Percentiles rank a stretch among this genome's conserved stretches.
phyloP scores from a whole-genome alignment of 2,329 filamentous ascomycete genomes.

The Myriosclerotinia duriaeana region DNA sequence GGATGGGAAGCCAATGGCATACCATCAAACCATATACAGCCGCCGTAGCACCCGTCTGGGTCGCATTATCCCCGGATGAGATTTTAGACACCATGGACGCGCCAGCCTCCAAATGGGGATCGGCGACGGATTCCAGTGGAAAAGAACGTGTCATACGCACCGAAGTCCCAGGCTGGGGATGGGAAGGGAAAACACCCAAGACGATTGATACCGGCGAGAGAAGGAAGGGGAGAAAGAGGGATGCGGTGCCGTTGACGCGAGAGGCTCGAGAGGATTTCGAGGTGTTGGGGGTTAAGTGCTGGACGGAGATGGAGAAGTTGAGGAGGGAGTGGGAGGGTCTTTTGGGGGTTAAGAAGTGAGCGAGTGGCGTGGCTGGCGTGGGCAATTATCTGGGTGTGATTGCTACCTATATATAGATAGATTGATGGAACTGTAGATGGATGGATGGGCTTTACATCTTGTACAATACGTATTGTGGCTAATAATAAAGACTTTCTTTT shows the following conservation, averaged over 20 bases:
- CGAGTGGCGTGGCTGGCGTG: not conserved
- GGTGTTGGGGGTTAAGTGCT: constrained; percentile 58
- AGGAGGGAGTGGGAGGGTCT: constrained; percentile 61
- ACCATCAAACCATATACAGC: constrained; percentile 72
- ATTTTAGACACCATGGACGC: constrained; percentile 57
- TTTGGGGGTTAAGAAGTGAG: constrained; percentile 31
- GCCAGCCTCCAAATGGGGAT: constrained; percentile 79
- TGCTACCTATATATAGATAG: no score
- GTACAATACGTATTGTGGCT: not conserved
- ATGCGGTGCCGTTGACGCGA: constrained; percentile 57
- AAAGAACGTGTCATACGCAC: constrained; percentile 67
- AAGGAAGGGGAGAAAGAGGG: constrained; percentile 58
- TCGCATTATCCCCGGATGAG: constrained; percentile 67
- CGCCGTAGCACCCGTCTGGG: constrained; percentile 73
- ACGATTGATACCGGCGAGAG: constrained; percentile 48
- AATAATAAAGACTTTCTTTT: not conserved
- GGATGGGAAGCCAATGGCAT: constrained; percentile 88
- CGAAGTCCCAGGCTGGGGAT: constrained; percentile 85
- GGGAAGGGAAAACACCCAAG: constrained; percentile 55
- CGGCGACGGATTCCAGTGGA: constrained; percentile 60
- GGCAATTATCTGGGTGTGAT: not conserved
- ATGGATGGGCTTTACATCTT: not conserved
- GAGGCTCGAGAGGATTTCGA: constrained; percentile 63
- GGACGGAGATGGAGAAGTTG: constrained; percentile 71
- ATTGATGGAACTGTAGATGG: not conserved